phyloP scores from a whole-genome alignment of 2,329 filamentous ascomycete genomes.

The Diplocarpon rosae region DNA sequence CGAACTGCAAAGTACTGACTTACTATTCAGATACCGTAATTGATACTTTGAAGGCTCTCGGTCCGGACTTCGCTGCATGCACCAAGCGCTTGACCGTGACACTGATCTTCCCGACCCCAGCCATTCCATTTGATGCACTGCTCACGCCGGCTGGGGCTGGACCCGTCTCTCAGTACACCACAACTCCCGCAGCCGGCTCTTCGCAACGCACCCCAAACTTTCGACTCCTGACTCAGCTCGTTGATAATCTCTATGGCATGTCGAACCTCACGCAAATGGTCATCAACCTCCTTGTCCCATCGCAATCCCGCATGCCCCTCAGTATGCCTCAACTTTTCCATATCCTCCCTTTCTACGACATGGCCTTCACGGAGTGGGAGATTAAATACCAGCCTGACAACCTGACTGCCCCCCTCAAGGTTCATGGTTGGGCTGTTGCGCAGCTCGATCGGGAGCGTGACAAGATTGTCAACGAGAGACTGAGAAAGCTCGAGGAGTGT shows the following conservation, averaged over 20 bases:
- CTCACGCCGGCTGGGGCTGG: not conserved
- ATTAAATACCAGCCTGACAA: slow-evolving; percentile 13
- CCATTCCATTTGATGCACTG: not conserved
- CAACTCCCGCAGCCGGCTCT: not conserved
- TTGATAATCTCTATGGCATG: slow-evolving; percentile 2
- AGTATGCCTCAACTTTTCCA: slow-evolving; percentile 12
- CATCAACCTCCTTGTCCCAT: slow-evolving; percentile 1
- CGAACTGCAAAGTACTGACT: not conserved
- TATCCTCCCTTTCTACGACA: slow-evolving; percentile 22
- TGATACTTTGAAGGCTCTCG: slow-evolving; percentile 9
- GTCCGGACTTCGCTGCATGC: slow-evolving; percentile 7
- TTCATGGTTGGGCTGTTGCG: slow-evolving; percentile 3
- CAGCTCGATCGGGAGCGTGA: slow-evolving; percentile 5
- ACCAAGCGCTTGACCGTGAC: slow-evolving; percentile 11
- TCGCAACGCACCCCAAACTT: slow-evolving; percentile 1
- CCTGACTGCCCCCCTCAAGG: slow-evolving; percentile 4
- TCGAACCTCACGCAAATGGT: not conserved
- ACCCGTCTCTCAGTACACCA: not conserved
- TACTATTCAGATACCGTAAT: slow-evolving; percentile 4
- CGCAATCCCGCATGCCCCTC: slow-evolving; percentile 3
- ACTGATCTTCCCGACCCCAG: slow-evolving; percentile 9
- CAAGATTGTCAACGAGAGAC: slow-evolving; percentile 2
- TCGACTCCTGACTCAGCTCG: slow-evolving; percentile 1
- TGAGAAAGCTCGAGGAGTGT: slow-evolving; percentile 3
- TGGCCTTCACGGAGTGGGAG: slow-evolving; percentile 16